Percentiles rank a stretch among this genome's conserved stretches.
Conservation (phyloP, 108 stramenopile genomes). For the Nannochloropsis gaditana region DNA sequence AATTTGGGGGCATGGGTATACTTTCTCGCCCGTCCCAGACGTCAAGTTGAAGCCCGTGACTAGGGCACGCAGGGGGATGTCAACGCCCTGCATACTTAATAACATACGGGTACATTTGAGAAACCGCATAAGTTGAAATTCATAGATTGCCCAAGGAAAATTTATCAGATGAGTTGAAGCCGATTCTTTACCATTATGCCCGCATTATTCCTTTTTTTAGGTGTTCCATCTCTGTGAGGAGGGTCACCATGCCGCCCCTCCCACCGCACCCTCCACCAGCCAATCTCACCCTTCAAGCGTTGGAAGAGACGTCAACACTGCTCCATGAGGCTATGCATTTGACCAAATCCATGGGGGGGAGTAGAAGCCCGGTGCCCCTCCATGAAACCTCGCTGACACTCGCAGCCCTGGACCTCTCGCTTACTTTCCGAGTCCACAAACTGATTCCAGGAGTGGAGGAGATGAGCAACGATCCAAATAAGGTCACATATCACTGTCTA, state of each 20-base stretch:
- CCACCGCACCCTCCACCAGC: neutral
- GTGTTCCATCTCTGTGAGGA: too few species aligned
- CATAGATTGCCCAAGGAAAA: too few species aligned
- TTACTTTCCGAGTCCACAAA: neutral
- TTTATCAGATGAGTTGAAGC: too few species aligned
- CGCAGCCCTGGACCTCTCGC: neutral
- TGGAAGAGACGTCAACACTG: constrained; percentile 17
- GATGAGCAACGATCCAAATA: neutral
- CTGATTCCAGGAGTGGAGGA: constrained; percentile 15
- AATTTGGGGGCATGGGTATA: too few species aligned
- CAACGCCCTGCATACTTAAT: too few species aligned
- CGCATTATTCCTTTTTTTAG: too few species aligned
- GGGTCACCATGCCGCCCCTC: neutral
- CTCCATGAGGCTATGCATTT: neutral
- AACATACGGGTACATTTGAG: too few species aligned
- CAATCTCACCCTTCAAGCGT: neutral
- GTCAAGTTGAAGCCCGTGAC: too few species aligned
- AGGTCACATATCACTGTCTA: constrained; percentile 6
- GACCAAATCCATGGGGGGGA: neutral
- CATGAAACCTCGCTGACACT: neutral
- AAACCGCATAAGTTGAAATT: too few species aligned
- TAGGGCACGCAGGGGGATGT: too few species aligned
- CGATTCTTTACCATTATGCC: too few species aligned
- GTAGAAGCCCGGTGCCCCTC: neutral
- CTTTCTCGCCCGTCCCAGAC: too few species aligned